Conservation (phyloP, 805 yeast genomes). For the Lipomyces spencermartinsiae region DNA sequence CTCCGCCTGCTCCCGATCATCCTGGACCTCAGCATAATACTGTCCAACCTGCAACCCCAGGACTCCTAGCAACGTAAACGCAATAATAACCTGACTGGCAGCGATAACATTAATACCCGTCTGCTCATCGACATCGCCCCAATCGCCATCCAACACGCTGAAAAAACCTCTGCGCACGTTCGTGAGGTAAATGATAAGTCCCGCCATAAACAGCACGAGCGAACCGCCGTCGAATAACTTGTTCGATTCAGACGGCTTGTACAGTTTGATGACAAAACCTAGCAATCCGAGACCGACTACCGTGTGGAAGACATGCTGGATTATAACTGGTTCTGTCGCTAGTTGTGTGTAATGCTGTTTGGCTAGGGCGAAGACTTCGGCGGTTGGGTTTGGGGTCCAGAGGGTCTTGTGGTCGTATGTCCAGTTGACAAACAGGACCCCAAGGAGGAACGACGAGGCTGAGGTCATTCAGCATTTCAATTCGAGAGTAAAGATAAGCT, state of each 20-base stretch:
- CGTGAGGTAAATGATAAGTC: conserved; percentile 80
- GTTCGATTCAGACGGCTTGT: conserved; percentile 84
- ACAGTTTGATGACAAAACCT: conserved; percentile 78
- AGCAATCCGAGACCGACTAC: conserved; percentile 68
- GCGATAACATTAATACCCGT: conserved; percentile 92
- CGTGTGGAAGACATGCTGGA: conserved; percentile 67
- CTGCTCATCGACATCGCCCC: conserved; percentile 91
- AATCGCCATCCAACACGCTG: conserved; percentile 70
- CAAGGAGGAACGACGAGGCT: conserved; percentile 78
- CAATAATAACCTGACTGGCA: conserved; percentile 81
- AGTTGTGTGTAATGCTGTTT: conserved; percentile 75
- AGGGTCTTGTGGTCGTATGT: conserved; percentile 81
- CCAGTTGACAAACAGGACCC: conserved; percentile 76
- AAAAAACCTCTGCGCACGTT: conserved; percentile 82
- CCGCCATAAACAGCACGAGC: conserved; percentile 72
- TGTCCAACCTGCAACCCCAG: conserved; percentile 84
- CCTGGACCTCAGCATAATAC: conserved; percentile 77
- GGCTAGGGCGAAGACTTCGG: conserved; percentile 63
- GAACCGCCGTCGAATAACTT: conserved; percentile 91
- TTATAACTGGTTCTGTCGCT: conserved; percentile 66
- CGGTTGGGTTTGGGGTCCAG: conserved; percentile 62
- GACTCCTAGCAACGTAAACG: conserved; percentile 76
- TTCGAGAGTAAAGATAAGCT: neutral
- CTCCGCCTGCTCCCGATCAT: conserved; percentile 29
- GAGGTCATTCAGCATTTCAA: conserved; percentile 25